Evolutionary conservation across 2,329 filamentous ascomycete genomes (phyloP), one percentile per base, ranked within the genome.

Genomic region (Seiridium unicorne): DNA sequence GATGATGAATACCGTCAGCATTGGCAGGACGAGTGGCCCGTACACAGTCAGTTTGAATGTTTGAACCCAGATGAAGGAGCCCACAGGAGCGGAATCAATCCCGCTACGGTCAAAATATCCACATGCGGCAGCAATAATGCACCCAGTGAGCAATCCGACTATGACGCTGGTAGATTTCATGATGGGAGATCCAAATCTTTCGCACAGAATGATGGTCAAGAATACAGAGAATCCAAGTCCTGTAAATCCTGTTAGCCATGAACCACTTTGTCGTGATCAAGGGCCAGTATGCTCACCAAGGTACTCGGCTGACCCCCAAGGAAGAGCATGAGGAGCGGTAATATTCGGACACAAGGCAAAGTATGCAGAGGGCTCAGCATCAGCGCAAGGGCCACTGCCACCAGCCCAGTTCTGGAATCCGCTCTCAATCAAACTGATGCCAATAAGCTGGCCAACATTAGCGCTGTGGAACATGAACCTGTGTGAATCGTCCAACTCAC

Each of bases 111-210:
- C 89, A 69, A 93, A 94, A 74, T 94, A 95, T 36, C 90, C 91
- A 56, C 84, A 88, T 1, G 90, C 91, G 0, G 83, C 91, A 9
- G 89, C 90, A 62, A 95, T 90, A 68, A 93, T 89, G 74, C 91
- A 93, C 51, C 91, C 91, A 1, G 89, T 80, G 0, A 92, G 81
- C 4, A 93, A 80, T 11, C 91, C 91, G 59, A 92, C 80, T 47
- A 93, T 85, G 38, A 94, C 90, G 36, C 88, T 87, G 6, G 86
- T 89, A 2, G 87, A 91, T 71, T 93, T 93, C 89, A 95, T 93
- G 65, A 95, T 89, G 0, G 92, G 91, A 0, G 90, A 84, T 1
- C 92, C 92, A 66, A 93, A 93, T 9, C 90, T 85, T 73, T 95
- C 91, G 71, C 89, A 91, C 10, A 94, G 71, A 62, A 95, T 88